A percentile compares a stretch with the other conserved stretches of the same genome.
Evolutionary conservation across 208 protist genomes (phyloP).

Genomic region (Crithidia thermophila): DNA sequence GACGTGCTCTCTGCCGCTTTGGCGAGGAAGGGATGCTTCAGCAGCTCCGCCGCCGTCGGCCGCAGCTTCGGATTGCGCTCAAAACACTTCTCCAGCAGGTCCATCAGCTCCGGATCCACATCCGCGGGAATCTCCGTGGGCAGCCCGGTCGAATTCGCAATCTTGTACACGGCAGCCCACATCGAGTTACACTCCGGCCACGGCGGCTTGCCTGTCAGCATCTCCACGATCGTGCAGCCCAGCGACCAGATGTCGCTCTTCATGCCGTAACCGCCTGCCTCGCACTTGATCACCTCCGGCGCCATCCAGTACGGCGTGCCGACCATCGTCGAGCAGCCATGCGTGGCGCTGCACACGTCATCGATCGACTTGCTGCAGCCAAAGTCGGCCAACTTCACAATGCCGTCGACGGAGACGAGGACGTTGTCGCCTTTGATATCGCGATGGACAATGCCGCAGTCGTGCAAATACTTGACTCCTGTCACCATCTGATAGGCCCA

Average conservation of each 20-base stretch:
- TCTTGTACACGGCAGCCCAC: slow-evolving; percentile 90
- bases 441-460: slow-evolving; percentile 88
- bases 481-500: slow-evolving; percentile 92
- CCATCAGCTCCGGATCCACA: slow-evolving; percentile 73
- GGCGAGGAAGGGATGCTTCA: slow-evolving; percentile 75
- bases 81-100: slow-evolving; percentile 80
- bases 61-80: slow-evolving; percentile 79
- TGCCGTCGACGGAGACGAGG: slow-evolving; percentile 81
- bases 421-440: slow-evolving; percentile 94
- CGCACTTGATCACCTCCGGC: slow-evolving; percentile 91
- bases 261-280: slow-evolving; percentile 88
- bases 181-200: slow-evolving; percentile 91
- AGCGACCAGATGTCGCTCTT: slow-evolving; percentile 95
- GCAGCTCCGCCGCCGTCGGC: slow-evolving; percentile 61
- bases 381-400: slow-evolving; percentile 93
- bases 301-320: slow-evolving; percentile 95
- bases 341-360: slow-evolving; percentile 81
- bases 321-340: slow-evolving; percentile 81
- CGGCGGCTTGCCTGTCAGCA: slow-evolving; percentile 92
- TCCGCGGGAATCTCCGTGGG: slow-evolving; percentile 86
- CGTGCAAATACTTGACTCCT: slow-evolving; percentile 90
- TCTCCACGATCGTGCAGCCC: slow-evolving; percentile 94
- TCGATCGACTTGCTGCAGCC: slow-evolving; percentile 90
- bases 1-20: slow-evolving; percentile 17
- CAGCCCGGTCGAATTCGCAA: slow-evolving; percentile 80